A percentile compares a stretch with the other conserved stretches of the same genome.
Evolutionary conservation across 257 asterid species (phyloP).

Genomic region (Echites panduratus): DNA sequence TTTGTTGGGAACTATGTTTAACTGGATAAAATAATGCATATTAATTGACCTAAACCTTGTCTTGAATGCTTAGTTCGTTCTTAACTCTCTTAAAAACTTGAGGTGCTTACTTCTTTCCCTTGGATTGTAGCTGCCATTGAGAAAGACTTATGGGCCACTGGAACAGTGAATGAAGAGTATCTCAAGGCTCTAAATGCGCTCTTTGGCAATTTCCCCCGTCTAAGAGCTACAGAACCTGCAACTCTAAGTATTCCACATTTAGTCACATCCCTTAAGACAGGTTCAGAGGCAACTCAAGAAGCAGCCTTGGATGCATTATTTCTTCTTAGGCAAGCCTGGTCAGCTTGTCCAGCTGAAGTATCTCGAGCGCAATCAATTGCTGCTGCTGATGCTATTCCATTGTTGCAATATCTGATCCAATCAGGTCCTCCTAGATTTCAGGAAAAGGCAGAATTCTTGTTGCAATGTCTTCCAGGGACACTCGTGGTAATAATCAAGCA

Average conservation of each 20-base stretch:
- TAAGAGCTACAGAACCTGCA: slow-evolving; percentile 96
- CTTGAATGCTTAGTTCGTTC: too few relatives aligned
- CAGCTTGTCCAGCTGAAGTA: slow-evolving; percentile 96
- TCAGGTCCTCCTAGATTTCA: slow-evolving; percentile 97
- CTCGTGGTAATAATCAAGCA: slow-evolving; percentile 79
- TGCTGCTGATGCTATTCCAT: slow-evolving; percentile 92
- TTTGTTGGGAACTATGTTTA: not conserved
- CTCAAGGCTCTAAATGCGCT: slow-evolving; percentile 87
- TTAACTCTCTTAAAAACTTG: too few relatives aligned
- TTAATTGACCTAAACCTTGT: not conserved
- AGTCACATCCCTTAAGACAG: slow-evolving; percentile 89
- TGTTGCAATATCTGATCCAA: slow-evolving; percentile 85
- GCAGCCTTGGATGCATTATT: slow-evolving; percentile 94
- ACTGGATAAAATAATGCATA: not conserved
- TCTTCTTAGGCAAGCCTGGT: slow-evolving; percentile 97
- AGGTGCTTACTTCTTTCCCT: slow-evolving; percentile 6
- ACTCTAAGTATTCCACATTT: slow-evolving; percentile 94
- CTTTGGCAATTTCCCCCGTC: slow-evolving; percentile 88
- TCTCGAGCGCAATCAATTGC: slow-evolving; percentile 96
- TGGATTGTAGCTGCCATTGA: slow-evolving; percentile 73
- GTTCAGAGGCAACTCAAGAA: slow-evolving; percentile 95
- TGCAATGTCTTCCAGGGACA: slow-evolving; percentile 94
- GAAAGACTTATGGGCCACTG: slow-evolving; percentile 93
- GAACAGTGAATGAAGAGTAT: slow-evolving; percentile 86
- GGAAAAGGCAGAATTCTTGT: slow-evolving; percentile 85